Evolutionary conservation across 768 basidiomycete genomes (phyloP), one percentile per base, ranked within the genome.

Genomic region (Mycena vulgaris): DNA sequence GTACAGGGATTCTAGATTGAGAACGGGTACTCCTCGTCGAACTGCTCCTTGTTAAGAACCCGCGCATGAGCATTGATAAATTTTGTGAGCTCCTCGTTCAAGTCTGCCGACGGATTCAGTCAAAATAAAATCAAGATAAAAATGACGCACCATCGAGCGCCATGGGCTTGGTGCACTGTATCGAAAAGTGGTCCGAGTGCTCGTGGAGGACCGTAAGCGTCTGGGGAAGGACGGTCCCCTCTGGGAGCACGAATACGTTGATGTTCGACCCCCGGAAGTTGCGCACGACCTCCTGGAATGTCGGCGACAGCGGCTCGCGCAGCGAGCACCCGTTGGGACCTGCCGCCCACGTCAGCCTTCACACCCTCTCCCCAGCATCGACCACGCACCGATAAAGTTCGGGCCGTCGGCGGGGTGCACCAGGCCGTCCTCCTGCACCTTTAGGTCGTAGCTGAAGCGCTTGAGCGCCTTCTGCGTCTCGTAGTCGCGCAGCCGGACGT

Each of bases 401-500:
- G 56, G 45, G 21, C 58, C 66, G 1, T 40, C 25, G 2, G 57
- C 66, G 13, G 66, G 66, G 11, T 27, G 37, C 7, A 67, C 66
- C 2, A 21, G 21, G 14, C 66, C 66, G 31, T 67, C 49, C 27
- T 49, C 28, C 37, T 67, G 57, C 14, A 67, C 17, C 47, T 60
- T 59, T 5, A 67, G 48, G 57, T 67, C 66, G 51, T 67, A 67
- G 58, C 48, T 60, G 57, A 67, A 60, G 47, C 66, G 56, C 47
- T 60, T 52, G 33, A 60, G 37, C 23, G 42, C 33, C 5, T 27
- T 21, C 31, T 67, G 57, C 14, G 59, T 60, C 48, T 67, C 66
- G 66, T 67, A 67, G 39, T 67, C 66, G 8, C 66, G 66, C 19
- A 67, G 66, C 5, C 25, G 33, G 11, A 67, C 66, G 16, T 60